Percentiles rank a stretch among this genome's conserved stretches.
Evolutionary conservation across 2,329 filamentous ascomycete genomes (phyloP).

Genomic region (Pseudovirgaria hyperparasitica): DNA sequence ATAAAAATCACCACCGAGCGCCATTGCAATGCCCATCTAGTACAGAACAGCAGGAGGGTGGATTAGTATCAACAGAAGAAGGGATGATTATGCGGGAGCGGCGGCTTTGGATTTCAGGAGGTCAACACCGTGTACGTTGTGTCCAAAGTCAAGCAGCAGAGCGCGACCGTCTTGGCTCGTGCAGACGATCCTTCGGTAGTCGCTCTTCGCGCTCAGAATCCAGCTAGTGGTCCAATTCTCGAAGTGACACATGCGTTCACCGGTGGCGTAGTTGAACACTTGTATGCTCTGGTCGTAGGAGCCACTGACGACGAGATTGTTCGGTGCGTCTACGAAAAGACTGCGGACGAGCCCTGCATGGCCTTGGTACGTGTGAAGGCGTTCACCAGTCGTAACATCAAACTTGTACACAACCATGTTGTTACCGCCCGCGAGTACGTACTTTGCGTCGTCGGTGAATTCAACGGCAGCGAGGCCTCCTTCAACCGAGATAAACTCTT

Average conservation of each 20-base stretch:
- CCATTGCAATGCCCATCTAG: no score
- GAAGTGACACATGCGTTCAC: conserved; percentile 67
- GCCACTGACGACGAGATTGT: conserved; percentile 75
- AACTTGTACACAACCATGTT: conserved; percentile 94
- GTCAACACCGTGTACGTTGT: conserved; percentile 40
- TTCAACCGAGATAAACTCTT: conserved; percentile 81
- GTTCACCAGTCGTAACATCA: conserved; percentile 80
- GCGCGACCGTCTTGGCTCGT: conserved; percentile 91
- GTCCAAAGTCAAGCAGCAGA: conserved; percentile 84
- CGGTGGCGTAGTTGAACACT: conserved; percentile 78
- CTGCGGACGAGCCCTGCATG: conserved; percentile 81
- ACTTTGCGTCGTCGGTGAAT: conserved; percentile 92
- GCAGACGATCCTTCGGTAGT: conserved; percentile 87
- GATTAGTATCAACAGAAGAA: no score
- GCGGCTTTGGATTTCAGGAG: conserved; percentile 28
- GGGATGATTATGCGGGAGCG: no score
- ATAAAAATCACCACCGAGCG: no score
- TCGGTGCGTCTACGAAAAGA: conserved; percentile 78
- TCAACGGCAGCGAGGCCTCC: conserved; percentile 86
- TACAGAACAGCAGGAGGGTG: no score
- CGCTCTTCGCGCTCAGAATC: conserved; percentile 91
- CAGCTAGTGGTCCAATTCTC: conserved; percentile 94
- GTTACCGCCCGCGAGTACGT: conserved; percentile 87
- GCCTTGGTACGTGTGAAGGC: conserved; percentile 66
- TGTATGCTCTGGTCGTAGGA: conserved; percentile 95